A percentile compares a stretch with the other conserved stretches of the same genome.
Conservation (phyloP, 2,329 filamentous ascomycete species). For the Arthrobotrys iridis region DNA sequence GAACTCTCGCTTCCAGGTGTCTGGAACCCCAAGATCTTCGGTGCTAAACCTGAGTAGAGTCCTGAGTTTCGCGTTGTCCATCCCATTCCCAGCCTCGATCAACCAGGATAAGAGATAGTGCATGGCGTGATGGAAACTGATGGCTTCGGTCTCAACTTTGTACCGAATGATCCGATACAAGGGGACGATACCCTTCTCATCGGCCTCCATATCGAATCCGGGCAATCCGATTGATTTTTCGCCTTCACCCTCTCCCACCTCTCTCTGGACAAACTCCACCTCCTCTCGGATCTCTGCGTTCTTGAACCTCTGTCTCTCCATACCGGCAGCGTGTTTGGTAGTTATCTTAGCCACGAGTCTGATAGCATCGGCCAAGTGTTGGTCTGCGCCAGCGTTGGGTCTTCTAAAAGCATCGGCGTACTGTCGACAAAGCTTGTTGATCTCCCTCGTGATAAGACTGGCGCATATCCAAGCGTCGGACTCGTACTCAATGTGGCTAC, state of each 20-base stretch:
- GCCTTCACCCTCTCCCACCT: constrained; percentile 10
- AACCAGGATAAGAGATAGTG: constrained; percentile 98
- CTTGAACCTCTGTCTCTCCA: constrained; percentile 85
- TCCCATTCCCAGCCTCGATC: constrained; percentile 83
- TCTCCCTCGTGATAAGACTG: constrained; percentile 90
- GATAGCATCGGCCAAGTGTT: constrained; percentile 76
- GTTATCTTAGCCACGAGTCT: constrained; percentile 80
- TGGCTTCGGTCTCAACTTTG: constrained; percentile 84
- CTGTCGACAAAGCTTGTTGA: constrained; percentile 89
- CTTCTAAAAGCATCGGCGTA: constrained; percentile 86
- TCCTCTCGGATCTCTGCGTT: constrained; percentile 89
- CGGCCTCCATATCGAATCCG: constrained; percentile 47
- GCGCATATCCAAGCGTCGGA: constrained; percentile 98
- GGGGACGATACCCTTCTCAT: constrained; percentile 54
- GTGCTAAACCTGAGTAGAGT: constrained; percentile 76
- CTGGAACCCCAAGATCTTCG: constrained; percentile 74
- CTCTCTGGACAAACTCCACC: constrained; percentile 70
- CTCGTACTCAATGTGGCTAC: constrained; percentile 97
- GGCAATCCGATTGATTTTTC: constrained; percentile 9
- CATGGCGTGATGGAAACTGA: constrained; percentile 96
- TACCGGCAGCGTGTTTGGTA: constrained; percentile 87
- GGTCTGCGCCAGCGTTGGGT: constrained; percentile 71
- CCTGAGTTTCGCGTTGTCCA: constrained; percentile 74
- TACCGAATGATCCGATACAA: constrained; percentile 82
- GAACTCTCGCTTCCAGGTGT: constrained; percentile 71